These are phyloP conservation scores for Chalaropsis thielavioides DNA, from an alignment of 2,329 filamentous ascomycete genomes.

Conservation along the genomic window DNA sequence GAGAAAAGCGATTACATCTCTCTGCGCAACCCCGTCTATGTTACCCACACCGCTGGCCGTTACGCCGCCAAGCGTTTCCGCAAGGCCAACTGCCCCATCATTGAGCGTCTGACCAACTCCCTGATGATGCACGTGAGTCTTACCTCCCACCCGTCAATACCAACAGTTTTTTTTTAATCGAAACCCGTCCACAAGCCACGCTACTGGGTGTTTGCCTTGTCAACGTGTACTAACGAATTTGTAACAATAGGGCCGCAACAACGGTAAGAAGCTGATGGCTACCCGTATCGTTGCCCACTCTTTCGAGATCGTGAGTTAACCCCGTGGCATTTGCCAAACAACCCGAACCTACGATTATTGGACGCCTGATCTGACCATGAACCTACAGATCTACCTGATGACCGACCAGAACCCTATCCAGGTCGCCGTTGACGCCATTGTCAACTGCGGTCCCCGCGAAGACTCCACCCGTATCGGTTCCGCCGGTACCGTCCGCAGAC, in stretches of 20 bases:
- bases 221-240: slow-evolving; percentile 31
- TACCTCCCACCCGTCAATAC: neutral
- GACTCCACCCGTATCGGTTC: slow-evolving; percentile 99
- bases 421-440: slow-evolving; percentile 96
- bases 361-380: slow-evolving; percentile 23
- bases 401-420: slow-evolving; percentile 99
- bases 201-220: neutral
- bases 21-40: slow-evolving; percentile 97
- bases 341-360: neutral
- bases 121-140: slow-evolving; percentile 82
- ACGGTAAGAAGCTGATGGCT: slow-evolving; percentile 99
- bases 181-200: neutral
- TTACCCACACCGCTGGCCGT: slow-evolving; percentile 95
- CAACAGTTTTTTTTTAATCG: neutral
- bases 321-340: neutral
- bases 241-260: slow-evolving; percentile 99
- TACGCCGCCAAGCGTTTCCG: slow-evolving; percentile 99
- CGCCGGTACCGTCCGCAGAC: slow-evolving; percentile 97
- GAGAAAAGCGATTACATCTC: slow-evolving; percentile 88
- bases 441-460: slow-evolving; percentile 99
- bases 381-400: slow-evolving; percentile 90
- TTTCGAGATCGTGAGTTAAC: slow-evolving; percentile 88
- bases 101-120: slow-evolving; percentile 99
- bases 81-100: slow-evolving; percentile 99
- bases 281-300: slow-evolving; percentile 97